Percentiles rank a stretch among this genome's conserved stretches.
Conservation (phyloP, 1,284 basidiomycete species). For the Sporisorium sorghi region DNA sequence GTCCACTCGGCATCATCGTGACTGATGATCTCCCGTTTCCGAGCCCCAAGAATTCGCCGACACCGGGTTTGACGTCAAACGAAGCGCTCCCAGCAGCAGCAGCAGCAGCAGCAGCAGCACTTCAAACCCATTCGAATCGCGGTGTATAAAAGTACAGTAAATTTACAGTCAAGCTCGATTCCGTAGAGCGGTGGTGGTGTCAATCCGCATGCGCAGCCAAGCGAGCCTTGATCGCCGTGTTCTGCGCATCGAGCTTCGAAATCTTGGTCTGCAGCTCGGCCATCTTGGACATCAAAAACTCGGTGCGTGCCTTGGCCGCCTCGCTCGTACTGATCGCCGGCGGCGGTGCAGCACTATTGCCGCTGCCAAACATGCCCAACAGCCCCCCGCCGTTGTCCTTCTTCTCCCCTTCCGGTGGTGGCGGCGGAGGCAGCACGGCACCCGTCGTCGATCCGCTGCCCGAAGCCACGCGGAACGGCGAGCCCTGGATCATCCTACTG, state of each 20-base stretch:
- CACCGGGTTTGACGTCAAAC: too few species aligned
- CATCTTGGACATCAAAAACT: constrained; percentile 82
- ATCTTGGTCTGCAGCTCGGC: constrained; percentile 76
- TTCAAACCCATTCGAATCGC: too few species aligned
- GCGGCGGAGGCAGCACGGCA: constrained; percentile 15
- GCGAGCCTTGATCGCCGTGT: constrained; percentile 43
- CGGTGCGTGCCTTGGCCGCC: constrained; percentile 76
- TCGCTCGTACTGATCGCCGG: constrained; percentile 70
- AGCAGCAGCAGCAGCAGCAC: too few species aligned
- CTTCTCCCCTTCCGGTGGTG: not conserved
- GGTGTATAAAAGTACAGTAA: too few species aligned
- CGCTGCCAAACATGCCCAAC: constrained; percentile 11
- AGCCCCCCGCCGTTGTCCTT: constrained; percentile 11
- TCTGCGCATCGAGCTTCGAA: constrained; percentile 55
- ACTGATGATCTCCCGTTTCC: too few species aligned
- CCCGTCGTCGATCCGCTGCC: constrained; percentile 28
- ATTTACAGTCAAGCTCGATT: too few species aligned
- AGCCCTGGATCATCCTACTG: constrained; percentile 57
- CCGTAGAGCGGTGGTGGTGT: too few species aligned
- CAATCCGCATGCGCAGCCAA: constrained; percentile 28
- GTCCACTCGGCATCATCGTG: too few species aligned
- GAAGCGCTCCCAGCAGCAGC: too few species aligned
- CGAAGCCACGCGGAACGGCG: constrained; percentile 66
- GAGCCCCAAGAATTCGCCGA: too few species aligned
- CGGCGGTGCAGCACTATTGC: constrained; percentile 2